phyloP scores from a whole-genome alignment of 495 filamentous ascomycete genomes.

The Glutinoglossum americanum region DNA sequence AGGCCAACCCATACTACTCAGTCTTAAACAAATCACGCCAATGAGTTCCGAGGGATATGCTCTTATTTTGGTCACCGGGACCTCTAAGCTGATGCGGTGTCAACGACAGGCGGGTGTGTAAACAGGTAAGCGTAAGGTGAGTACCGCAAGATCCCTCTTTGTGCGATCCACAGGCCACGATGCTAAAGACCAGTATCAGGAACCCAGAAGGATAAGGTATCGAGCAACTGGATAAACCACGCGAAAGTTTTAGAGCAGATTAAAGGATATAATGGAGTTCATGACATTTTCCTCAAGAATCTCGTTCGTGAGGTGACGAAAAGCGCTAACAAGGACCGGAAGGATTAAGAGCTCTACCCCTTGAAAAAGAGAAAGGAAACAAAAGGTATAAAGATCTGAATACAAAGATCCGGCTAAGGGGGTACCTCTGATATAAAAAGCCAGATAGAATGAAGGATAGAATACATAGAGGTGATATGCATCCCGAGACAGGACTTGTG shows the following conservation, averaged over 20 bases:
- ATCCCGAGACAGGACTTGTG: background rate
- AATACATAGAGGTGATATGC: background rate
- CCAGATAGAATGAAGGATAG: background rate
- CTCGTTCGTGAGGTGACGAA: background rate
- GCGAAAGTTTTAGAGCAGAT: background rate
- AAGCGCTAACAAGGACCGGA: background rate
- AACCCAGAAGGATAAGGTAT: background rate
- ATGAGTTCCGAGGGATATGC: background rate
- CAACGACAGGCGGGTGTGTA: background rate
- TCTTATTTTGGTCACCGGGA: background rate
- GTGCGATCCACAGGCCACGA: background rate
- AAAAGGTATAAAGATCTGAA: background rate
- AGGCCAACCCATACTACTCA: too few species aligned
- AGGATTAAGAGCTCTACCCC: background rate
- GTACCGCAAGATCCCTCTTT: background rate
- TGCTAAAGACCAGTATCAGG: background rate
- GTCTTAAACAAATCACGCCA: background rate
- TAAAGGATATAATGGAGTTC: background rate
- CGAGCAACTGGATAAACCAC: background rate
- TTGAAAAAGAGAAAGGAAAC: background rate
- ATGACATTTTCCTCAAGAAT: background rate
- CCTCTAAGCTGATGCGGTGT: background rate
- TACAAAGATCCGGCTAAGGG: background rate
- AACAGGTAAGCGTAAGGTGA: background rate
- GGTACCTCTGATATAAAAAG: background rate